Evolutionary conservation across 768 basidiomycete genomes (phyloP).

Genomic region (Suillus hirtellus): DNA sequence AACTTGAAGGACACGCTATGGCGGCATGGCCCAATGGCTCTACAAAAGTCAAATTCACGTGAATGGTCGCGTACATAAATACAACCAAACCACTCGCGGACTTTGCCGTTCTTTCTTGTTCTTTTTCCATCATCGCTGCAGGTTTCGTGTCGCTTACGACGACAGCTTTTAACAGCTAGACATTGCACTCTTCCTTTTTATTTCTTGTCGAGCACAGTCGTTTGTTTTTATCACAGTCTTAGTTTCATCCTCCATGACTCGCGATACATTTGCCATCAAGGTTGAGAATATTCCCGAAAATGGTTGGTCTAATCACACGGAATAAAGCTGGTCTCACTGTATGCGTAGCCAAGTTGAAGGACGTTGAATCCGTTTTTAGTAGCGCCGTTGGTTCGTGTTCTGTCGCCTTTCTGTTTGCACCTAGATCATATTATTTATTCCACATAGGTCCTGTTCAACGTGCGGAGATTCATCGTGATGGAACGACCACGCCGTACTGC

Average conservation of each 20-base stretch:
- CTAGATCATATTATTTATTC: not conserved
- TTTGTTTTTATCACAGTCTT: constrained; percentile 17
- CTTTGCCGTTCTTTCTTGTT: constrained; percentile 32
- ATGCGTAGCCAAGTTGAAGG: constrained; percentile 37
- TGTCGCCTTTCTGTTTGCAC: constrained; percentile 1
- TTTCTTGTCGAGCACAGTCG: constrained; percentile 7
- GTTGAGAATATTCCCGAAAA: constrained; percentile 40
- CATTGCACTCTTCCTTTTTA: not conserved
- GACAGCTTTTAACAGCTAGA: not conserved
- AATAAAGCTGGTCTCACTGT: not conserved
- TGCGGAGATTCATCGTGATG: constrained; percentile 41
- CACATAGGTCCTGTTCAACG: constrained; percentile 52
- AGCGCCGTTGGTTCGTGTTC: constrained; percentile 50
- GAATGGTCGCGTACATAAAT: constrained; percentile 30
- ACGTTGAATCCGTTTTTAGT: constrained; percentile 57
- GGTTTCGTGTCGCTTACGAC: constrained; percentile 17
- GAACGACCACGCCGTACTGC: constrained; percentile 32
- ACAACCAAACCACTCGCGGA: constrained; percentile 11
- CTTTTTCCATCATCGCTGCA: constrained; percentile 25
- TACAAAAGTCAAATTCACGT: constrained; percentile 9
- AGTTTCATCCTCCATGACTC: constrained; percentile 26
- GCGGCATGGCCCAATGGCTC: no score
- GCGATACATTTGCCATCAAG: constrained; percentile 41
- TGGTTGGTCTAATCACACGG: constrained; percentile 26
- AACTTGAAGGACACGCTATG: not conserved